These are phyloP conservation scores for Suillus lakei DNA, from an alignment of 768 basidiomycete species.

Conservation along the genomic window DNA sequence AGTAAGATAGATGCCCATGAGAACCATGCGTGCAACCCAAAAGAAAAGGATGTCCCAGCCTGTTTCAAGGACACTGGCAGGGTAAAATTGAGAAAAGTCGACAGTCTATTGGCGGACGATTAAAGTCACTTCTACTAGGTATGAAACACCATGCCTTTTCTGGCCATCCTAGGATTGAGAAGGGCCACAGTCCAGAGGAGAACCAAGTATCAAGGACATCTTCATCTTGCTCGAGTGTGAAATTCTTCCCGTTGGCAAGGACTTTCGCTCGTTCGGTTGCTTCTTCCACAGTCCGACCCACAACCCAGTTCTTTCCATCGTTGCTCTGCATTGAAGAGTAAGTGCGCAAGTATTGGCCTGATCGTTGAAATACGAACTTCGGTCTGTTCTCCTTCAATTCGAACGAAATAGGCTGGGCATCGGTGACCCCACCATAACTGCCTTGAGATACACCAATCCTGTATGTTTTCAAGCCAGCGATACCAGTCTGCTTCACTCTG, in stretches of 20 bases:
- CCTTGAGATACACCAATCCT: slow-evolving; percentile 99
- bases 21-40: slow-evolving; percentile 99
- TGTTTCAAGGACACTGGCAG: slow-evolving; percentile 89
- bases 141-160: slow-evolving; percentile 60
- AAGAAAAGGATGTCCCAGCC: slow-evolving; percentile 99
- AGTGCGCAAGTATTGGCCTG: background rate
- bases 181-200: slow-evolving; percentile 97
- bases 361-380: slow-evolving; percentile 50
- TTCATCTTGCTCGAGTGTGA: slow-evolving; percentile 88
- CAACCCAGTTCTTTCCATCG: slow-evolving; percentile 89
- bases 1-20: slow-evolving; percentile 89
- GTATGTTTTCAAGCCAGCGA: slow-evolving; percentile 91
- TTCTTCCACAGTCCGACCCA: slow-evolving; percentile 78
- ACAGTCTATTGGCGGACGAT: slow-evolving; percentile 54
- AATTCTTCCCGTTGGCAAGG: slow-evolving; percentile 68
- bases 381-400: slow-evolving; percentile 74
- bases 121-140: slow-evolving; percentile 3
- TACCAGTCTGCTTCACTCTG: slow-evolving; percentile 94
- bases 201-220: slow-evolving; percentile 99
- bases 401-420: slow-evolving; percentile 91
- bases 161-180: slow-evolving; percentile 98
- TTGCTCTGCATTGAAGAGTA: slow-evolving; percentile 44
- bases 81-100: slow-evolving; percentile 85
- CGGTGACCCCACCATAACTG: slow-evolving; percentile 99
- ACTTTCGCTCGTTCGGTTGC: slow-evolving; percentile 75